A percentile compares a stretch with the other conserved stretches of the same genome.
Conservation (phyloP, 1,284 basidiomycete genomes). For the Coniferiporia sulphurascens region DNA sequence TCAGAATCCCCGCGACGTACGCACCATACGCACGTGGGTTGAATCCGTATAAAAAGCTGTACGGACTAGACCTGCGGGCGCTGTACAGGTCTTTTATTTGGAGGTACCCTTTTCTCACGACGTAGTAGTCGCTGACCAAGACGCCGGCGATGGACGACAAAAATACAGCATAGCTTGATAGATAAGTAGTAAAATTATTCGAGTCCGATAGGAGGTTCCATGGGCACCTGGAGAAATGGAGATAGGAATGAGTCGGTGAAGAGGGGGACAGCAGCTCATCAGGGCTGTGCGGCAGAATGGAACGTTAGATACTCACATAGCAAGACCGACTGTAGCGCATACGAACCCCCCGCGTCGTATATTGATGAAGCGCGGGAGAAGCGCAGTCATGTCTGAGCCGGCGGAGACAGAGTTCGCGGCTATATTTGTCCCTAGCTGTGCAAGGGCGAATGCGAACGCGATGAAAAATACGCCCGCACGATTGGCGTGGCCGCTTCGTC, state of each 20-base stretch:
- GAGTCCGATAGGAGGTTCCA: constrained; percentile 79
- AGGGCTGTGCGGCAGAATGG: background rate
- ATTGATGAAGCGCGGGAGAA: constrained; percentile 79
- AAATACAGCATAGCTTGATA: constrained; percentile 82
- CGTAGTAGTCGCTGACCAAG: constrained; percentile 78
- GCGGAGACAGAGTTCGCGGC: constrained; percentile 84
- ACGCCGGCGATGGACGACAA: constrained; percentile 78
- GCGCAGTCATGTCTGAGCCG: constrained; percentile 80
- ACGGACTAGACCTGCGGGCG: constrained; percentile 55
- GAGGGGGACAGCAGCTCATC: background rate
- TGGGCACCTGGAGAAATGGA: constrained; percentile 31
- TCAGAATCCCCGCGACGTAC: constrained; percentile 72
- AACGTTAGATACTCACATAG: constrained; percentile 40
- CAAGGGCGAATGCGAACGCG: constrained; percentile 67
- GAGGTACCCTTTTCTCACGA: constrained; percentile 71
- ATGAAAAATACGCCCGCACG: constrained; percentile 63
- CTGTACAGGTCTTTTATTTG: constrained; percentile 71
- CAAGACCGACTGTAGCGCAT: constrained; percentile 69
- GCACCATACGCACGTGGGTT: constrained; percentile 72
- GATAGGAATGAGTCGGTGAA: background rate
- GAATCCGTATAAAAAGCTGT: constrained; percentile 72
- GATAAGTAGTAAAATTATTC: constrained; percentile 78
- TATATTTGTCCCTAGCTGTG: constrained; percentile 71
- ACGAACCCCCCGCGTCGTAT: constrained; percentile 83
- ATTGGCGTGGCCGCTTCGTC: constrained; percentile 33